Base-by-base conservation (phyloP, 2,329 filamentous ascomycete species). In the Helicocarpus griseus region DNA sequence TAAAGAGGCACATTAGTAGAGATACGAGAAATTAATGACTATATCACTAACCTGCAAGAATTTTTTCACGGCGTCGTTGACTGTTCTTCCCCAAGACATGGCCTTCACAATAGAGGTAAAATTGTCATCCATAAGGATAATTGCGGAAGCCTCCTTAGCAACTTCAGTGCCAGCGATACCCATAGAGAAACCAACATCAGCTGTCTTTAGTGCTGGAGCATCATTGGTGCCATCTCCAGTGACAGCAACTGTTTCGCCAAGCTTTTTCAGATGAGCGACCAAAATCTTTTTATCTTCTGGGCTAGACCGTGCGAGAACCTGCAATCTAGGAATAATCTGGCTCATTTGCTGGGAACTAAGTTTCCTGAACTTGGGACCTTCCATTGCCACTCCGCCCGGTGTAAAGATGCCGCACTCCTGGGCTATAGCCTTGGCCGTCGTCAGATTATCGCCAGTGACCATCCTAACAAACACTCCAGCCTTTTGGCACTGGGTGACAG, bases 391-490 rank as follows among this genome's bases (percentile, higher is more conserved):
- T 5, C 78, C 82, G 43, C 77, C 77, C 40, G 71, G 64, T 2
- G 71, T 75, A 14, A 76, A 76, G 65, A 89, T 87, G 44, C 86
- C 86, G 56, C 86, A 89, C 50, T 88, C 82, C 17, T 73, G 74
- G 1, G 86, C 85, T 58, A 89, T 89, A 4, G 86, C 86, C 48
- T 79, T 81, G 6, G 84, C 86, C 14, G 86, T 89, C 28, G 81
- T 73, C 53, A 87, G 70, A 60, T 87, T 87, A 66, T 87, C 83
- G 57, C 81, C 61, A n/a, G 83, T 87, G 44, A 87, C 83, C 83
- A 87, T 86, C 59, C 84, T 82, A 45, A 87, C 83, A 50, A 81
- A 76, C 14, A 89, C 84, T 51, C 85, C 85, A 14, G 85, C 85
- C 24, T 75, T 75, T 58, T 83, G 78, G 55, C 84, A 87, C 61